Base-by-base conservation (phyloP, 2,329 filamentous ascomycete species). In the Colletotrichum tropicicola region DNA sequence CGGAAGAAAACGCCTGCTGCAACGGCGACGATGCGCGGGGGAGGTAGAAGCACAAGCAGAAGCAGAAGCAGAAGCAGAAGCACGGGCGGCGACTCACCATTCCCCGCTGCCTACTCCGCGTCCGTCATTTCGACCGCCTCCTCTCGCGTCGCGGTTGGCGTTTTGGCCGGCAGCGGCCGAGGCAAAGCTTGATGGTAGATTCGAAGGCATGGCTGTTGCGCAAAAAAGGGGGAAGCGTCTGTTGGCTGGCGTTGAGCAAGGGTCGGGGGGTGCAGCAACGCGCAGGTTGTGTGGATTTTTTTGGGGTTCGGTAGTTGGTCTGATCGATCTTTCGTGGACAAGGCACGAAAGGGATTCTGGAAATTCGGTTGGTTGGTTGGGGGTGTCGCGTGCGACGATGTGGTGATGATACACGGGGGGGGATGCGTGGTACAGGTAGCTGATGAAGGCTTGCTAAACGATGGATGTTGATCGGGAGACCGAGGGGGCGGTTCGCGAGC, bases 161-260 rank as follows among this genome's bases (percentile, higher is more conserved):
- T 85, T 89, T 78, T 92, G 91, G 78, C 91, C 91, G 77, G 92
- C 91, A 71, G 92, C 92, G 73, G 92, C 92, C 75, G 92, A 93
- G 77, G 92, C 92, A 81, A 94, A 94, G 85, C 91, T 94, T 72
- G 92, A 93, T 73, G 91, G 89, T 78, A 93, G 87, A 82, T 91
- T 90, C 77, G 89, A 88, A 82, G 91, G 87, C 91, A 93, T 85
- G 65, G 68, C 79, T 71, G 70, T 70, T 59, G 52, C 59, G 48
- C 41, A 60, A 48, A 37, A 35, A 15, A 64, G n/a, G n/a, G 27
- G 35, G 21, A 10, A 32, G 28, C 15, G 10, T 55, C 12, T 43
- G 37, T 27, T 55, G 39, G 48, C 23, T 55, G 41, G 48, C 32
- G 48, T 39, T 41, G 54, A 28, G 48, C 30, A 59, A 59, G 41